Evolutionary conservation across 2,329 filamentous ascomycete species (phyloP).

Genomic region (Hypoxylon sp.): DNA sequence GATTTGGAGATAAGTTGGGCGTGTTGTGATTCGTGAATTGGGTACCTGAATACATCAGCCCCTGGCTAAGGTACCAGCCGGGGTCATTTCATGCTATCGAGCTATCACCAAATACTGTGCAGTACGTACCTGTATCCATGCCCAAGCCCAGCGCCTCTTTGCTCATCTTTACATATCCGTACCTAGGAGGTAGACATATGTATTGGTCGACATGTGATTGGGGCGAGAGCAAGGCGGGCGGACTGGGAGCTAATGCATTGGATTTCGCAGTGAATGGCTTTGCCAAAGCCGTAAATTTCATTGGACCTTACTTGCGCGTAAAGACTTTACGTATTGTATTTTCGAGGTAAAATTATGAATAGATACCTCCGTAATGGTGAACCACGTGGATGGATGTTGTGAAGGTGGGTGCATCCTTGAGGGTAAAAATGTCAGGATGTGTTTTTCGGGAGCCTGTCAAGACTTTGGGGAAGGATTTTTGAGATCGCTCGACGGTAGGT

Average conservation of each 20-base stretch:
- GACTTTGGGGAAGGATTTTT: constrained; percentile 30
- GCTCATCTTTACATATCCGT: constrained; percentile 26
- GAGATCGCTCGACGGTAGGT: constrained; percentile 34
- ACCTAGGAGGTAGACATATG: not conserved
- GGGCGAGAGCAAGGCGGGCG: constrained; percentile 1
- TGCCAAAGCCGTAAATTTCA: not conserved
- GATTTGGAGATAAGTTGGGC: not conserved
- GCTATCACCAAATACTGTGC: constrained; percentile 15
- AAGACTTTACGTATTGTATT: not conserved
- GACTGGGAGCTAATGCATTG: not conserved
- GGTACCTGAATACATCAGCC: constrained; percentile 3
- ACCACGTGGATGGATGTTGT: constrained; percentile 33
- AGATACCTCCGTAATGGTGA: constrained; percentile 10
- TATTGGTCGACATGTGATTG: constrained; percentile 35
- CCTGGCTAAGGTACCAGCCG: constrained; percentile 16
- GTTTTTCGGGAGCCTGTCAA: constrained; percentile 34
- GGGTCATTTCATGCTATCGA: constrained; percentile 28
- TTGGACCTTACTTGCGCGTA: not conserved
- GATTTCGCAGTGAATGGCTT: not conserved
- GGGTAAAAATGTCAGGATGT: constrained; percentile 36
- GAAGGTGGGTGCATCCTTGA: constrained; percentile 39
- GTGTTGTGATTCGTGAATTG: constrained; percentile 6
- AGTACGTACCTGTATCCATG: constrained; percentile 24
- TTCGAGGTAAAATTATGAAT: constrained; percentile 9
- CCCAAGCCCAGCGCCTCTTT: constrained; percentile 14